Evolutionary conservation across 2,329 filamentous ascomycete species (phyloP), one percentile per base, ranked within the genome.

Genomic region (Aspergillaceae sp.): DNA sequence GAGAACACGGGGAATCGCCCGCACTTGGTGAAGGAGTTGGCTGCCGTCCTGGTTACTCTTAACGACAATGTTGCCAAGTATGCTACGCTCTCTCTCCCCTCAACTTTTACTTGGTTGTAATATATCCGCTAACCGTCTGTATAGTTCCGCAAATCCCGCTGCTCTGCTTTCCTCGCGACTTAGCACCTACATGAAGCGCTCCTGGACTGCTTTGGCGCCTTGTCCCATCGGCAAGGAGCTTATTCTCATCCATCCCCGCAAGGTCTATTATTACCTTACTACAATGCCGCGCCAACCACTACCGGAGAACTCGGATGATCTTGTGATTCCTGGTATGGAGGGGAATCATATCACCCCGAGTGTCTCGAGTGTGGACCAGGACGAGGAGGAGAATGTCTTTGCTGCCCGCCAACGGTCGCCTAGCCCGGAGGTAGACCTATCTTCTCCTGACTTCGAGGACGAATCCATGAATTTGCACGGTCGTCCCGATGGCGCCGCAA

Each of bases 251-350:
- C 91, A 97, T 64, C 92, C 92, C 19, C 86, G 91, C 63, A 87
- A 92, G 67, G 90, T 94, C 41, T 97, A 95, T 74, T 97, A 94
- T 71, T 97, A 90, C 71, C 79, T 98, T 49, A 94, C 88, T 35
- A 94, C 86, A n/a, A 84, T 78, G 60, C 82, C 86, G 41, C 87
- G 85, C 61, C 87, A 91, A 63, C 81, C 87, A 34, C 80, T 97
- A 19, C 87, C 88, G 2, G 79, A 86, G 53, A 76, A 73, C 38
- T 71, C 80, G 44, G 72, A 74, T 47, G 73, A 78, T 58, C 66
- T 71, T 58, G 58, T 75, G 53, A 64, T 71, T 62, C 53, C 72
- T 19, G 69, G 66, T 44, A 70, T 74, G 51, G 71, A 73, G 46
- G 74, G 73, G 54, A 76, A 77, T 51, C 82, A 88, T 50, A 82